Conservation (phyloP, 2,329 filamentous ascomycete genomes). For the Onygena corvina region DNA sequence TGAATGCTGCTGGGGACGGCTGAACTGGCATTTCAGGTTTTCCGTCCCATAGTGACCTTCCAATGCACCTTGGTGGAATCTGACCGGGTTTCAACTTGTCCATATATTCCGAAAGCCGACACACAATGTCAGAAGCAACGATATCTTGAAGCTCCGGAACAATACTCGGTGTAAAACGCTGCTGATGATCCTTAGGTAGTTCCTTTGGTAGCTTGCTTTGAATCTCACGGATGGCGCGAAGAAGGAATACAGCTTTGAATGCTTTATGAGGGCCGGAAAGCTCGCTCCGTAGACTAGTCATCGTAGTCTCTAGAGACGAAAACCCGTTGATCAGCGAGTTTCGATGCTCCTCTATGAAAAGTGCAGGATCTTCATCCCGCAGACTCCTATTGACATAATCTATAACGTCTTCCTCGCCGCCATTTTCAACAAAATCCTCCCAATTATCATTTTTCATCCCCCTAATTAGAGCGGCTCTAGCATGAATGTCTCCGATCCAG, state of each 20-base stretch:
- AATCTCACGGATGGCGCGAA: conserved; percentile 64
- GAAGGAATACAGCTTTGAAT: conserved; percentile 47
- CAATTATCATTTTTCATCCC: conserved; percentile 27
- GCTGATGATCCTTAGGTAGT: conserved; percentile 28
- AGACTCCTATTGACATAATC: conserved; percentile 37
- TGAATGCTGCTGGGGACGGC: conserved; percentile 63
- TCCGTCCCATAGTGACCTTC: conserved; percentile 68
- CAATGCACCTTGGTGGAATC: conserved; percentile 41
- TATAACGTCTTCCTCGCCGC: conserved; percentile 29
- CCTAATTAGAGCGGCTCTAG: conserved; percentile 23
- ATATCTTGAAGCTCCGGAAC: conserved; percentile 53
- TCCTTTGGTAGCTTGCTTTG: conserved; percentile 50
- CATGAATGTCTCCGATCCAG: conserved; percentile 64
- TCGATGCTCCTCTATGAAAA: conserved; percentile 50
- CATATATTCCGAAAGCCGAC: conserved; percentile 32
- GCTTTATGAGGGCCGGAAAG: conserved; percentile 38
- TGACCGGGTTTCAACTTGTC: conserved; percentile 28
- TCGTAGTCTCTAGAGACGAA: conserved; percentile 37
- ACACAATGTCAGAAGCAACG: conserved; percentile 45
- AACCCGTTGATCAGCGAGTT: conserved; percentile 47
- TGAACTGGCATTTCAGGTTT: conserved; percentile 62
- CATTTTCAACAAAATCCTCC: conserved; percentile 31
- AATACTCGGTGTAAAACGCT: conserved; percentile 46
- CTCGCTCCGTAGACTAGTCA: conserved; percentile 36
- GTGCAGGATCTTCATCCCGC: conserved; percentile 58